Conservation (phyloP, 805 yeast species). For the Nakazawaea populi region DNA sequence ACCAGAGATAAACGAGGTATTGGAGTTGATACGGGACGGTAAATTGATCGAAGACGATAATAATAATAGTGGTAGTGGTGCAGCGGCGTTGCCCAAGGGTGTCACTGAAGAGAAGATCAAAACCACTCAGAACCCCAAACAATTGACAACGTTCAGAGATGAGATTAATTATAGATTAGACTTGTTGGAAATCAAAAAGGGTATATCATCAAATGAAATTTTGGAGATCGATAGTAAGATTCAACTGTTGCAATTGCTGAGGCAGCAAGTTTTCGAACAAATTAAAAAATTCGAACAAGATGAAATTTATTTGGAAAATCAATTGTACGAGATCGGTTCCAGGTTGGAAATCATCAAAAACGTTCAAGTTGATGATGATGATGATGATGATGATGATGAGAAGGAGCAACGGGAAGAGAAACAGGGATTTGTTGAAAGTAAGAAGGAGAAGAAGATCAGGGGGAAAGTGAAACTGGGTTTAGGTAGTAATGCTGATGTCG, state of each 20-base stretch:
- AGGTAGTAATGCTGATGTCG: slow-evolving; percentile 2
- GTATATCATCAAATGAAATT: slow-evolving; percentile 58
- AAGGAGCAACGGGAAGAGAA: not conserved
- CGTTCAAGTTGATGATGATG: slow-evolving; percentile 17
- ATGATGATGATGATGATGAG: slow-evolving; percentile 4
- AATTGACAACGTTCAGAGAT: slow-evolving; percentile 30
- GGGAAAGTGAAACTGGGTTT: too few relatives aligned
- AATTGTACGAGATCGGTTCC: slow-evolving; percentile 35
- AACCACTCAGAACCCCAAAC: slow-evolving; percentile 34
- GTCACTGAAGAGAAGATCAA: slow-evolving; percentile 35
- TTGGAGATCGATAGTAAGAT: slow-evolving; percentile 57
- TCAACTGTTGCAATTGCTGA: slow-evolving; percentile 39
- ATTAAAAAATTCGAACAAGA: slow-evolving; percentile 57
- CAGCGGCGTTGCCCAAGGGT: slow-evolving; percentile 27
- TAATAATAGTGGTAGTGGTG: not conserved
- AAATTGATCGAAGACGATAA: slow-evolving; percentile 8
- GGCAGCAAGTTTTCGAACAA: slow-evolving; percentile 50
- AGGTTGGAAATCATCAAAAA: slow-evolving; percentile 38
- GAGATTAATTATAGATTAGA: slow-evolving; percentile 42
- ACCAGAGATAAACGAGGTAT: slow-evolving; percentile 43
- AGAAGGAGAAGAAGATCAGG: too few relatives aligned
- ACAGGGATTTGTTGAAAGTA: not conserved
- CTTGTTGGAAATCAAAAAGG: slow-evolving; percentile 55
- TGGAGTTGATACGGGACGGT: slow-evolving; percentile 23
- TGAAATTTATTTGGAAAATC: slow-evolving; percentile 49